Percentiles rank a stretch among this genome's conserved stretches.
These are phyloP conservation scores for Sporothrix phasma DNA, from an alignment of 2,329 filamentous ascomycete genomes.

Conservation along the genomic window DNA sequence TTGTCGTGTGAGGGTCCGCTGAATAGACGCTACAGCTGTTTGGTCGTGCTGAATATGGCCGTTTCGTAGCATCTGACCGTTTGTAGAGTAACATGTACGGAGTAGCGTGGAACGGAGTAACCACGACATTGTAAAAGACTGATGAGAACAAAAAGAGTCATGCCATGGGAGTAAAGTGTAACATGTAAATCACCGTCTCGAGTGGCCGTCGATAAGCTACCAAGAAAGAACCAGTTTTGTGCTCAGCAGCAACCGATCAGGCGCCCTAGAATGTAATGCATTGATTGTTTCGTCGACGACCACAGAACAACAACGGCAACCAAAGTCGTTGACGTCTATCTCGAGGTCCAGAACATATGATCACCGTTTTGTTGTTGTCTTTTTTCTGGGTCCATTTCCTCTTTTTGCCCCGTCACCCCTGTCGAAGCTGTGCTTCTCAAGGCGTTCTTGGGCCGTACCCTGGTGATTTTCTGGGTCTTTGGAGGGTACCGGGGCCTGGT, in stretches of 20 bases:
- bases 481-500: neutral
- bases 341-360: neutral
- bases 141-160: neutral
- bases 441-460: neutral
- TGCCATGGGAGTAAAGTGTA: neutral
- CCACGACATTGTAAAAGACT: too few species aligned
- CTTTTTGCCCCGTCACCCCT: neutral
- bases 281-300: too few species aligned
- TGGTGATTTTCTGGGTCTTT: neutral
- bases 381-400: neutral
- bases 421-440: neutral
- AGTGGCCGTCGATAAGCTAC: neutral
- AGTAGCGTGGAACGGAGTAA: too few species aligned
- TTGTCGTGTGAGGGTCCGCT: too few species aligned
- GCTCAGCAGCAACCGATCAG: neutral
- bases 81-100: too few species aligned
- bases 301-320: neutral
- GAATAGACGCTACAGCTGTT: too few species aligned
- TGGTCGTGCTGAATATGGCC: too few species aligned
- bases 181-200: constrained; percentile 1
- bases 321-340: neutral
- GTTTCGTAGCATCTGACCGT: too few species aligned
- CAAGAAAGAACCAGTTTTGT: neutral
- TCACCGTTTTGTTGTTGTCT: neutral
- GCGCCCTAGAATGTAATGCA: too few species aligned